Conservation (phyloP, 768 basidiomycete genomes). For the Boletus sp. region DNA sequence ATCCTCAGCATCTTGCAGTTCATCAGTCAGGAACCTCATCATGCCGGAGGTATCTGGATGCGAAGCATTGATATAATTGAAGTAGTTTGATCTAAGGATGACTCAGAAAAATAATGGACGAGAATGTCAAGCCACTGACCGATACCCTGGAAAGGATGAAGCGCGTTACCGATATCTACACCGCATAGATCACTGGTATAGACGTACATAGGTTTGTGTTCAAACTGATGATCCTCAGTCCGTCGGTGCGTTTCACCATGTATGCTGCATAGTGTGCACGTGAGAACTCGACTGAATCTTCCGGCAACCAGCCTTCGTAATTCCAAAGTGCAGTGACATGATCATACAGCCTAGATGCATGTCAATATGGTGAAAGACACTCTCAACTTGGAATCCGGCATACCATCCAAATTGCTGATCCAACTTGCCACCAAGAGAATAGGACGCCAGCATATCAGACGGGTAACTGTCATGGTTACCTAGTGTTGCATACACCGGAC, state of each 20-base stretch:
- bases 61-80: slow-evolving; percentile 76
- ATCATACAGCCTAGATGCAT: slow-evolving; percentile 63
- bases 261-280: slow-evolving; percentile 71
- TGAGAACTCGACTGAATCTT: slow-evolving; percentile 53
- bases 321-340: slow-evolving; percentile 72
- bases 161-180: neutral
- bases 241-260: slow-evolving; percentile 64
- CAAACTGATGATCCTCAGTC: slow-evolving; percentile 67
- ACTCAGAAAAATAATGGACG: neutral
- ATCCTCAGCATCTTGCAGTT: slow-evolving; percentile 78
- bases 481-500: slow-evolving; percentile 72
- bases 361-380: neutral
- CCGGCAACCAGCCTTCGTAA: slow-evolving; percentile 66
- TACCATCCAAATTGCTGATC: slow-evolving; percentile 68
- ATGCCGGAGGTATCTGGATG: slow-evolving; percentile 70
- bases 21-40: slow-evolving; percentile 74
- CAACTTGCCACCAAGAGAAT: slow-evolving; percentile 52
- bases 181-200: neutral
- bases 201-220: slow-evolving; percentile 75
- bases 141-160: slow-evolving; percentile 29
- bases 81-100: slow-evolving; percentile 56
- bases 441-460: slow-evolving; percentile 56
- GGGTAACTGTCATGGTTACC: slow-evolving; percentile 78
- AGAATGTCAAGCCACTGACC: slow-evolving; percentile 18
- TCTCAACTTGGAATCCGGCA: slow-evolving; percentile 3